Base-by-base conservation (phyloP, 1,284 basidiomycete species). In the Cutaneotrichosporon sp. region DNA sequence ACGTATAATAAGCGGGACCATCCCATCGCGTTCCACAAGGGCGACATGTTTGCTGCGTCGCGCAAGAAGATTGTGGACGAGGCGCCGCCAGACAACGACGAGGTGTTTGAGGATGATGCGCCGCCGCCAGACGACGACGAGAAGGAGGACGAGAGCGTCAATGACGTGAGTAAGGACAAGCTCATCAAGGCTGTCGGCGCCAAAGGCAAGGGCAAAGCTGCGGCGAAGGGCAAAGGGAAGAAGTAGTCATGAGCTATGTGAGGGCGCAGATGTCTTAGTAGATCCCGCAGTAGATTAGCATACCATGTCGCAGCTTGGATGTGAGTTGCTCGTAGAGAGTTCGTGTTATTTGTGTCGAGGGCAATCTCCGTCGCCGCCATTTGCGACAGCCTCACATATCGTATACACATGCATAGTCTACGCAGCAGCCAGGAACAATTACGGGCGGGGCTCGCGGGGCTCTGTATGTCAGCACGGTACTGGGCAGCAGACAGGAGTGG, bases 11-110 rank as follows among this genome's bases (percentile, higher is more conserved):
- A 83, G 16, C 70, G 73, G 22, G 89, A 92, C 46, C 91, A 96
- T 69, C 91, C 92, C 0, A 87, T 96, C 61, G 83, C 91, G 0
- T 94, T 92, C 80, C 84, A 94, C 75, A 91, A 89, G 67, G 86
- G 84, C 0, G 78, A 81, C 54, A 85, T 88, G 63, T 77, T 91
- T 37, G 87, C 88, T 3, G 78, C 72, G 16, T 83, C 88, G 2
- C 88, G 86, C 79, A 91, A 87, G 69, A 79, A 91, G 49, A 80
- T 79, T 8, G 68, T 70, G 0, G 82, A 78, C 47, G 53, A 54
- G 27, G 87, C 83, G 2, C 80, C 84, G 16, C 90, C 92, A 0
- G 92, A 97, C 75, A 79, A 90, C 25, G 91, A 96, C 67, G 92
- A 96, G 51, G 89, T 85, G 0, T 86, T 87, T 50, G 82, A 84